These are phyloP conservation scores for Tuber brumale DNA, from an alignment of 495 filamentous ascomycete genomes.

Conservation along the genomic window DNA sequence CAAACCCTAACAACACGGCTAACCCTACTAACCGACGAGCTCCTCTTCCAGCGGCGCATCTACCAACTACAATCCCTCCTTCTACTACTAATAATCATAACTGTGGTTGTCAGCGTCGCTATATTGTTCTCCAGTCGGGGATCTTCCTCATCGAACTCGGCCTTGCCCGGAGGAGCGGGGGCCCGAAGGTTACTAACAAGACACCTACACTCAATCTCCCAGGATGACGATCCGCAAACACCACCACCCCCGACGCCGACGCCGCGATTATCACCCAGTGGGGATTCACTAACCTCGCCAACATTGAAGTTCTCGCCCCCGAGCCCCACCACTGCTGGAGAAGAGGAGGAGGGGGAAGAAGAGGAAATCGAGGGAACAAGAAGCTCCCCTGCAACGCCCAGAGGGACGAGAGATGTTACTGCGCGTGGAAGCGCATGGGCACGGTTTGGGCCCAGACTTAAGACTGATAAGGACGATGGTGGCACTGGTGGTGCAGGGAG, in stretches of 20 bases:
- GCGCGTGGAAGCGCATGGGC: conserved; percentile 12
- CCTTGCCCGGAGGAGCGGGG: background rate
- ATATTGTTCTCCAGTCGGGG: conserved; percentile 53
- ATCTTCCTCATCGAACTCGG: conserved; percentile 11
- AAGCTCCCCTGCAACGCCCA: conserved; percentile 34
- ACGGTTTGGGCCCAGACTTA: conserved; percentile 34
- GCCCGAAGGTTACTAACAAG: background rate
- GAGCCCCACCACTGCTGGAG: conserved; percentile 13
- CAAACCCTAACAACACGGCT: conserved; percentile 73
- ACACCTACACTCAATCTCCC: background rate
- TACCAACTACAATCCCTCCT: conserved; percentile 80
- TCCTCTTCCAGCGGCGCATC: conserved; percentile 93
- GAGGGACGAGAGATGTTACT: conserved; percentile 12
- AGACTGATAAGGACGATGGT: conserved; percentile 11
- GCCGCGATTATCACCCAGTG: conserved; percentile 5
- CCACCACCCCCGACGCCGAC: conserved; percentile 17
- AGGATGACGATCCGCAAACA: conserved; percentile 33
- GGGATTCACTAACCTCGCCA: conserved; percentile 12
- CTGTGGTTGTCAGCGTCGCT: conserved; percentile 54
- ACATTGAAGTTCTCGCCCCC: conserved; percentile 15
- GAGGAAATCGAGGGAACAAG: conserved; percentile 13
- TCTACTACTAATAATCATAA: conserved; percentile 70
- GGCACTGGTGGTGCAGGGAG: background rate
- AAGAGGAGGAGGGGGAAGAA: background rate
- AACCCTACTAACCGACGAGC: conserved; percentile 80